A percentile compares a stretch with the other conserved stretches of the same genome.
These are phyloP conservation scores for Kuraishia hungarica DNA, from an alignment of 805 yeast species.

Conservation along the genomic window DNA sequence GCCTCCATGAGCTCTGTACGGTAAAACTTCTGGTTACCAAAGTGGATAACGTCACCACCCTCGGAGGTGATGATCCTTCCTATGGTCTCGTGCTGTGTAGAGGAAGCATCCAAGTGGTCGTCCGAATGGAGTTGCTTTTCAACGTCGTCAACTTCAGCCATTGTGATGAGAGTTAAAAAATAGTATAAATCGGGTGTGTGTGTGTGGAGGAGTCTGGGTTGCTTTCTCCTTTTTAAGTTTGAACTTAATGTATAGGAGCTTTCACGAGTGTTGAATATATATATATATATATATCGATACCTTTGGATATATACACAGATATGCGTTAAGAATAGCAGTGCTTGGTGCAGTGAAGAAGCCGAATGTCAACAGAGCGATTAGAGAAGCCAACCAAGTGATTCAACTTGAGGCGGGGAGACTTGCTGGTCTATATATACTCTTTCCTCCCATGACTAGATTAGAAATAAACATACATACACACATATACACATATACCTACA, in stretches of 20 bases:
- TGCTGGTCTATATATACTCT: background rate
- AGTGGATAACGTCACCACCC: conserved; percentile 56
- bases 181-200: background rate
- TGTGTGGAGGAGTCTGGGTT: background rate
- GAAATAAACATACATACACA: background rate
- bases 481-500: no score
- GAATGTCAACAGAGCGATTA: background rate
- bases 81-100: background rate
- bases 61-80: conserved; percentile 1
- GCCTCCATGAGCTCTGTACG: conserved; percentile 53
- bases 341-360: no score
- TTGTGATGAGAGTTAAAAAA: background rate
- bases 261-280: no score
- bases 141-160: background rate
- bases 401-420: background rate
- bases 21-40: conserved; percentile 66
- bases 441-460: background rate
- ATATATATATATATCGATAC: no score
- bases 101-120: background rate
- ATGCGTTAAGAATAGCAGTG: no score
- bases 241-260: no score
- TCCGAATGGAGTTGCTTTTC: conserved; percentile 2
- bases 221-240: background rate
- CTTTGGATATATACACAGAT: no score
- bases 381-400: background rate